phyloP scores from a whole-genome alignment of 106 monocot species.

The Dactylorhiza incarnata region DNA sequence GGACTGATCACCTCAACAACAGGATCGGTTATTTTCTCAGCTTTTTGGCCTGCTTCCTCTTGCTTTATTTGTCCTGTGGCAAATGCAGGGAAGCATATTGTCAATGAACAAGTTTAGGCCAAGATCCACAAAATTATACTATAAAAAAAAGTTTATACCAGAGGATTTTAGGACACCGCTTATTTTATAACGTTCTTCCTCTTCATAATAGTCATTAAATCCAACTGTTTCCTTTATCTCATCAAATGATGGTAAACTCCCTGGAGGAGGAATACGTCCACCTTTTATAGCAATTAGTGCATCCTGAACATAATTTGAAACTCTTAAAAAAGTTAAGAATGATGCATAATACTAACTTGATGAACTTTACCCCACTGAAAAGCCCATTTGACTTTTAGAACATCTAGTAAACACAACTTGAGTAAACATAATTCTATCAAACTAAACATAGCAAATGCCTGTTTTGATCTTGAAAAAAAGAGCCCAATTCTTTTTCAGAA shows the following conservation, averaged over 20 bases:
- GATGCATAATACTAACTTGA: background rate
- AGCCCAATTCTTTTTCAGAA: background rate
- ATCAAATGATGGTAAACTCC: constrained; percentile 80
- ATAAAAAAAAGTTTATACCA: background rate
- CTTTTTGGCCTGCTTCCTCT: constrained; percentile 8
- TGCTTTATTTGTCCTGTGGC: background rate
- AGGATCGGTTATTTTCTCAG: constrained; percentile 32
- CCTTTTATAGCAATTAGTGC: constrained; percentile 84
- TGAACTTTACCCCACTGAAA: background rate
- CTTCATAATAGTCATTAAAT: constrained; percentile 87
- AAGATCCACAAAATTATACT: background rate
- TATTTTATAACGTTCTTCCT: constrained; percentile 66
- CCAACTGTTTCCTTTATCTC: constrained; percentile 87
- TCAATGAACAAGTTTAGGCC: background rate
- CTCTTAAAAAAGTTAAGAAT: background rate
- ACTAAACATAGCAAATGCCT: background rate
- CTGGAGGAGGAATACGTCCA: constrained; percentile 79
- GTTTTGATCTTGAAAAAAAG: background rate
- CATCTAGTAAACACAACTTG: background rate
- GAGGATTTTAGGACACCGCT: constrained; percentile 17
- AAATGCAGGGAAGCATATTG: background rate
- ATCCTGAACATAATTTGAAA: constrained; percentile 44
- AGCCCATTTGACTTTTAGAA: background rate
- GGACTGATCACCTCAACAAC: constrained; percentile 71
- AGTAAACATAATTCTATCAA: background rate